Evolutionary conservation across 164 flowering plant species (phyloP).

Genomic region (Dillenia turbinata): DNA sequence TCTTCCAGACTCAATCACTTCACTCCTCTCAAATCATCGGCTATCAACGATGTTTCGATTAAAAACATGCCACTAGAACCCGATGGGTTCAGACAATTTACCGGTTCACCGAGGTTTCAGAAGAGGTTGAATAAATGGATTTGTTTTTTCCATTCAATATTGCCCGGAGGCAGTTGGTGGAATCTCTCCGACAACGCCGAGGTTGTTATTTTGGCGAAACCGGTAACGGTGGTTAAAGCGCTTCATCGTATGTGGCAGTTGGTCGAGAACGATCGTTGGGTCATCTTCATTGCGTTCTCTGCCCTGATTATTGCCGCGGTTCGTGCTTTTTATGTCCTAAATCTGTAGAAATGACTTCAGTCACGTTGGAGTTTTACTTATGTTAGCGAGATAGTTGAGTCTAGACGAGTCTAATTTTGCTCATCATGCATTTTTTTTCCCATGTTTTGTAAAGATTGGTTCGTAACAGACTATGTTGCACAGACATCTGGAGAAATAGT

Average conservation of each 20-base stretch:
- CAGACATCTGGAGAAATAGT: no score
- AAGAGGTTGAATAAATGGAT: conserved; percentile 35
- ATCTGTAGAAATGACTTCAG: no score
- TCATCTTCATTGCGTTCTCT: conserved; percentile 61
- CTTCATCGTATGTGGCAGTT: conserved; percentile 76
- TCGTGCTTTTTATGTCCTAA: conserved; percentile 9
- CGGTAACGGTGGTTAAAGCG: conserved; percentile 67
- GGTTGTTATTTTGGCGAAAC: conserved; percentile 32
- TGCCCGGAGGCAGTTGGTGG: conserved; percentile 96
- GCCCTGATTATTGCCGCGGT: conserved; percentile 74
- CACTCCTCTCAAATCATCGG: conserved; percentile 25
- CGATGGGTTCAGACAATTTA: background rate
- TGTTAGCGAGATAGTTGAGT: no score
- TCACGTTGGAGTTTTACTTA: no score
- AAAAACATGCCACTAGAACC: conserved; percentile 9
- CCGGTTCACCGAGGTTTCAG: conserved; percentile 6
- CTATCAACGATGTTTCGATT: conserved; percentile 39
- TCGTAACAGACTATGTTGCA: no score
- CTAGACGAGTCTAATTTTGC: no score
- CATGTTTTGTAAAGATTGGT: no score
- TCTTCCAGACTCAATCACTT: background rate
- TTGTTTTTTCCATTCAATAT: conserved; percentile 28
- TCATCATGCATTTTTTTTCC: no score
- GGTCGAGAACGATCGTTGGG: conserved; percentile 72
- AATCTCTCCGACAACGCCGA: conserved; percentile 39